Conservation (phyloP, 2,329 filamentous ascomycete species). For the Orbilia oligospora region DNA sequence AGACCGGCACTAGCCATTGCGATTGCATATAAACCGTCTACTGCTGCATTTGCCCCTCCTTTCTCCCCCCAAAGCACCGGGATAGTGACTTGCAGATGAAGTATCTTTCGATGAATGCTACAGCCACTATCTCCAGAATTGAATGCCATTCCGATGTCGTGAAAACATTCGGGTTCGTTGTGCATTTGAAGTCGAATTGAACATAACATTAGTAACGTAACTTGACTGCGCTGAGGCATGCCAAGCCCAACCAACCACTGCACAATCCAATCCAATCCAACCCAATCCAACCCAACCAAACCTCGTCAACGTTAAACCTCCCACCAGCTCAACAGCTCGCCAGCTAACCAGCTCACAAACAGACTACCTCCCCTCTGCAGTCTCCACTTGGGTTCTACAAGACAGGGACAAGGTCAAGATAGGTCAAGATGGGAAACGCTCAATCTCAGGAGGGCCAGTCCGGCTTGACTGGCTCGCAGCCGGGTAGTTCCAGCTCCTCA, state of each 20-base stretch:
- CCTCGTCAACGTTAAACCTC: not conserved
- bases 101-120: not conserved
- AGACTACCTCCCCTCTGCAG: not conserved
- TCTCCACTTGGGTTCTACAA: not conserved
- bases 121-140: not conserved
- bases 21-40: not conserved
- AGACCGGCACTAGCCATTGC: slow-evolving; percentile 8
- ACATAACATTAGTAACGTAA: too few species aligned
- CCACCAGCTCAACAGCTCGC: not conserved
- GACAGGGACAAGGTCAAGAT: not conserved
- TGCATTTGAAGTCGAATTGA: not conserved
- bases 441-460: slow-evolving; percentile 58
- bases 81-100: slow-evolving; percentile 8
- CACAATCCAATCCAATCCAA: not conserved
- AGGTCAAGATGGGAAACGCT: slow-evolving; percentile 51
- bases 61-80: not conserved
- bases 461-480: slow-evolving; percentile 27
- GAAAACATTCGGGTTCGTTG: not conserved
- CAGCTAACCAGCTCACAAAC: slow-evolving; percentile 2
- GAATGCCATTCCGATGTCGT: not conserved
- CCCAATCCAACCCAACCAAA: not conserved
- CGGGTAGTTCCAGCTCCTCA: slow-evolving; percentile 40
- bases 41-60: not conserved
- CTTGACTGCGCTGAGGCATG: not conserved
- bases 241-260: not conserved